Base-by-base conservation (phyloP, 2,329 filamentous ascomycete genomes). In the Fusarium sp. region DNA sequence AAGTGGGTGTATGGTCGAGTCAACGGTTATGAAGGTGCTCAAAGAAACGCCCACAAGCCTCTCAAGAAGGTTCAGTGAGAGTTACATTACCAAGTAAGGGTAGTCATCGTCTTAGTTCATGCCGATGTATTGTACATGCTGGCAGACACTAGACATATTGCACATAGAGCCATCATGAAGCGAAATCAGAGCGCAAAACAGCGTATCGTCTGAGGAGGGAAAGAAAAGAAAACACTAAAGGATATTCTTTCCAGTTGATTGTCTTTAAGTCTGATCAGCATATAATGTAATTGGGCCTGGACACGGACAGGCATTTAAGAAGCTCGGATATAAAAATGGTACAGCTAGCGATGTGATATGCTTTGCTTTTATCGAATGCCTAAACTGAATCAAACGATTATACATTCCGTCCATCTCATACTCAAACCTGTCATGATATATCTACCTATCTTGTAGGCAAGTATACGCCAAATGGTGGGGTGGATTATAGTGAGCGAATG, bases 1-100 rank as follows among this genome's bases (percentile, higher is more conserved):
- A 91, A 93, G 76, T 90, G 86, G 84, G 65, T 92, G 2, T 92
- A 96, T 78, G 86, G 85, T 3, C 82, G 82, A 52, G 75, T 92
- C 26, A 94, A 93, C 75, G 89, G 90, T 13, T 77, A 83, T 44
- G 79, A 83, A 5, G 50, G 68, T 73, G 59, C 78, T 76, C 63
- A 70, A 39, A 60, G 53, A 26, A 75, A 78, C 46, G 74, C 73
- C 5, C 60, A 74, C 46, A 76, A 72, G 32, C 74, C 76, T 35
- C 65, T 76, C 8, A 78, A 77, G 63, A 78, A 78, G 60, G 37
- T 76, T 13, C 64, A 76, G 41, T 78, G 68, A 57, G 20, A 40
- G 20, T 26, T 54, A 7, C 15, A 48, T 6, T n/a, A 9, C 5
- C 26, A 13, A 1, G 13, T 19, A 30, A 28, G 7, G 28, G 11